phyloP scores from a whole-genome alignment of 129 eudicot species.

The Artemisia tridentata region DNA sequence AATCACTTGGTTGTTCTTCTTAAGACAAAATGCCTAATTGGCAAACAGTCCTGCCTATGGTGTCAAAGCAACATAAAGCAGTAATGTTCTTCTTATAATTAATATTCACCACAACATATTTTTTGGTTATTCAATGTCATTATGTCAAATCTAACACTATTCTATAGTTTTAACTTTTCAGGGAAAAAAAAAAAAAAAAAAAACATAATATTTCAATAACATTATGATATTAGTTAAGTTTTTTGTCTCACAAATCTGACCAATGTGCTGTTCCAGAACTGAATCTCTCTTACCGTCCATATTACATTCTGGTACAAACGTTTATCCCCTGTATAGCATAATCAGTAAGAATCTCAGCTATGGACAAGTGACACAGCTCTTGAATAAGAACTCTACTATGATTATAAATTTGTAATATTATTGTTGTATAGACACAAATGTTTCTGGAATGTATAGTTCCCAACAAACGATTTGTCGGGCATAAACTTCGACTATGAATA shows the following conservation, averaged over 20 bases:
- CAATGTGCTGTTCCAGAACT: no score
- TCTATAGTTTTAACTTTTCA: no score
- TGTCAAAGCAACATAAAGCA: neutral
- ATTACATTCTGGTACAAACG: neutral
- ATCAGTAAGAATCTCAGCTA: neutral
- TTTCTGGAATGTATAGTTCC: slow-evolving; percentile 8
- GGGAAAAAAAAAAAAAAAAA: no score
- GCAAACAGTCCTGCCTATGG: slow-evolving; percentile 6
- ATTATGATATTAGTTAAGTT: no score
- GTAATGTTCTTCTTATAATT: neutral
- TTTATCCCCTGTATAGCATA: slow-evolving; percentile 8
- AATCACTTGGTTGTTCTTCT: slow-evolving; percentile 1
- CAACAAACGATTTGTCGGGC: slow-evolving; percentile 6
- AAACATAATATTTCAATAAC: no score
- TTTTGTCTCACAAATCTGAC: no score
- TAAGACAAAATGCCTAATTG: neutral
- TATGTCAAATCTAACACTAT: no score
- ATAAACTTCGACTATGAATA: slow-evolving; percentile 16
- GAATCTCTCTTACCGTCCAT: neutral
- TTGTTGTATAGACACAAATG: neutral
- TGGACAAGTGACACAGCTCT: no score
- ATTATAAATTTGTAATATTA: no score
- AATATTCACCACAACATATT: no score
- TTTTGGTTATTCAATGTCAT: no score
- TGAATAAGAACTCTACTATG: no score